A percentile compares a stretch with the other conserved stretches of the same genome.
Conservation (phyloP, 495 filamentous ascomycete genomes). For the Trichoderma erinaceum region DNA sequence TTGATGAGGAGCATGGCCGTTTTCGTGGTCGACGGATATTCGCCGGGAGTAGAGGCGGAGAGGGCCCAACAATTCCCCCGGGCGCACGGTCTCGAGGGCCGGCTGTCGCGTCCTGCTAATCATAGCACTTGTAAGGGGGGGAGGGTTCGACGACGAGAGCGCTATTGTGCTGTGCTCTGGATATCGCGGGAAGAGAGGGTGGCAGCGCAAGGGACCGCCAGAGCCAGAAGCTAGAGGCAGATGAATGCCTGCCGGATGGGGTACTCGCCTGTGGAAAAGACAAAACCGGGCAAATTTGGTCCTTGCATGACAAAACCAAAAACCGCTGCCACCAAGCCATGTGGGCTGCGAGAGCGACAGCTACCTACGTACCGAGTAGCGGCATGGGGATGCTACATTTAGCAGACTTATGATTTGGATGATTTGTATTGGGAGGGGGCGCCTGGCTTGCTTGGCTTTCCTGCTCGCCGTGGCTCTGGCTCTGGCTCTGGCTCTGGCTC, state of each 20-base stretch:
- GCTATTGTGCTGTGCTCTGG: background rate
- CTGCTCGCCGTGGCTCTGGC: too few species aligned
- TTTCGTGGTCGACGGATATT: background rate
- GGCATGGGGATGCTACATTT: background rate
- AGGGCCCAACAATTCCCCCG: conserved; percentile 10
- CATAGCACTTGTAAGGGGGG: background rate
- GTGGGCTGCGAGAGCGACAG: background rate
- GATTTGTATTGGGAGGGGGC: conserved; percentile 1
- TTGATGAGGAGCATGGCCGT: background rate
- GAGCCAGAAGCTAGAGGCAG: background rate
- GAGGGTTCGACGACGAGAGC: background rate
- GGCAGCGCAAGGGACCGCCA: conserved; percentile 7
- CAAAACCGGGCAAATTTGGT: conserved; percentile 11
- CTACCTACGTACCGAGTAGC: too few species aligned
- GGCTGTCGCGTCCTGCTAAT: conserved; percentile 10
- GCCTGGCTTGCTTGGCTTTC: too few species aligned
- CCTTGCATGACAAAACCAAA: background rate
- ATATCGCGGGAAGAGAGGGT: background rate
- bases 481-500: too few species aligned
- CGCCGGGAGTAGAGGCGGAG: background rate
- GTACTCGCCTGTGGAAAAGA: background rate
- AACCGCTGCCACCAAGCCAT: background rate
- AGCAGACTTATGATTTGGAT: background rate
- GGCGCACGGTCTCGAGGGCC: conserved; percentile 2
- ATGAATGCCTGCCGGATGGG: conserved; percentile 13